These are phyloP conservation scores for Fusarium odoratissimum DNA, from an alignment of 2,329 filamentous ascomycete species.

Conservation along the genomic window DNA sequence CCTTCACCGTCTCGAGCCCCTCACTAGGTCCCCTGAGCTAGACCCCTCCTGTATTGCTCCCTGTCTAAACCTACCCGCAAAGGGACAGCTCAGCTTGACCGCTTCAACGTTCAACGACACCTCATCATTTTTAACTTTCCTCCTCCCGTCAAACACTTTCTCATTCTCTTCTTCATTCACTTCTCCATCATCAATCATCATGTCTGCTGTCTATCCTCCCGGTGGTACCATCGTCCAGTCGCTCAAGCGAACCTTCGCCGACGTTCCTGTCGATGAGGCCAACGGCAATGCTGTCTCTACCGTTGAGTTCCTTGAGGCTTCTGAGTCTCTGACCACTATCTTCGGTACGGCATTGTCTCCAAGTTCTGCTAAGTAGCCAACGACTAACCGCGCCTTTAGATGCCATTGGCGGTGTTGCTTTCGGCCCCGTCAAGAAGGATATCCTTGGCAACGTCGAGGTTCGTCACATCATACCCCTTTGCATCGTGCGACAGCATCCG, in stretches of 20 bases:
- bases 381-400: constrained; percentile 56
- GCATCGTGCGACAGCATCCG: not conserved
- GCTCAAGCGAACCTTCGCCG: constrained; percentile 83
- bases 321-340: constrained; percentile 85
- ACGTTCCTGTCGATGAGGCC: constrained; percentile 80
- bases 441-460: constrained; percentile 94
- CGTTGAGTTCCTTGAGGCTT: constrained; percentile 88
- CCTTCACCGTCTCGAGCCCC: constrained; percentile 40
- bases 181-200: constrained; percentile 49
- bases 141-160: constrained; percentile 16
- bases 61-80: constrained; percentile 32
- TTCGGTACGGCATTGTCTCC: constrained; percentile 71
- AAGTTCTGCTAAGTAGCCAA: not conserved
- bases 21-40: constrained; percentile 37
- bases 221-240: constrained; percentile 87
- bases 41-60: constrained; percentile 37
- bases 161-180: constrained; percentile 10
- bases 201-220: constrained; percentile 67
- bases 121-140: constrained; percentile 29
- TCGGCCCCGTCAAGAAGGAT: constrained; percentile 91
- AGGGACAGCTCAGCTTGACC: constrained; percentile 44
- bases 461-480: constrained; percentile 34
- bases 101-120: constrained; percentile 41
- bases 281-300: constrained; percentile 85
- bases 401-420: constrained; percentile 77